Evolutionary conservation across 2,329 filamentous ascomycete genomes (phyloP).

Genomic region (Domatiomyces globalis): DNA sequence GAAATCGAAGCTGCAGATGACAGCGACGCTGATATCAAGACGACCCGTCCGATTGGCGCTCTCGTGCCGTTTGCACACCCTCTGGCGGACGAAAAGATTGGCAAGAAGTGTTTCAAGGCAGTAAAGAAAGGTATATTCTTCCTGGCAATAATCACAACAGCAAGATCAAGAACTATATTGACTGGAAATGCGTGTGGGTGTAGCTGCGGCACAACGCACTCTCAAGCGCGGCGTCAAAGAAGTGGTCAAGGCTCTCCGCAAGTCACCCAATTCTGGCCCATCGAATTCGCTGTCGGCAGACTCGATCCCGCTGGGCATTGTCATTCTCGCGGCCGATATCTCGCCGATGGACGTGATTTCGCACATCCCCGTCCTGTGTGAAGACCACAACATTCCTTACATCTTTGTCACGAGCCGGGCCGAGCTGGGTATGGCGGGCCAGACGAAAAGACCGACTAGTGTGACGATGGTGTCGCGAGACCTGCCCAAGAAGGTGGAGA

Average conservation of each 20-base stretch:
- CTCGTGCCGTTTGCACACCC: constrained; percentile 38
- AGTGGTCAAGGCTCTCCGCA: constrained; percentile 95
- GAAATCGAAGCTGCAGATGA: constrained; percentile 5
- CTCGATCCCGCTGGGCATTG: constrained; percentile 54
- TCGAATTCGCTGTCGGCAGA: not conserved
- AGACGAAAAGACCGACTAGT: constrained; percentile 90
- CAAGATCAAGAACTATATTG: not conserved
- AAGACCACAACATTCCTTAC: constrained; percentile 95
- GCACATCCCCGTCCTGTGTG: constrained; percentile 92
- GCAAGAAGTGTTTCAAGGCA: constrained; percentile 38
- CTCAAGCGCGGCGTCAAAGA: constrained; percentile 98
- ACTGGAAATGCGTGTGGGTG: not conserved
- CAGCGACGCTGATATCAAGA: constrained; percentile 7
- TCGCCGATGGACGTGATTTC: constrained; percentile 98
- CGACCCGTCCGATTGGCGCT: constrained; percentile 27
- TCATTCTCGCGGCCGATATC: constrained; percentile 92
- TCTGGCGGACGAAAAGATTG: constrained; percentile 36
- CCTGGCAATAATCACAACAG: not conserved
- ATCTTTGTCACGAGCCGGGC: constrained; percentile 86
- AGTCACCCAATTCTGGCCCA: constrained; percentile 57
- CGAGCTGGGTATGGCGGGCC: constrained; percentile 82
- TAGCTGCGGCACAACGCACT: constrained; percentile 87
- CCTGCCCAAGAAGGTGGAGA: constrained; percentile 37
- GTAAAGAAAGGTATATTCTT: constrained; percentile 35
- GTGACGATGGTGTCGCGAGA: constrained; percentile 68